Evolutionary conservation across 163 green algal species (phyloP).

Genomic region (Chloromonas sp.): DNA sequence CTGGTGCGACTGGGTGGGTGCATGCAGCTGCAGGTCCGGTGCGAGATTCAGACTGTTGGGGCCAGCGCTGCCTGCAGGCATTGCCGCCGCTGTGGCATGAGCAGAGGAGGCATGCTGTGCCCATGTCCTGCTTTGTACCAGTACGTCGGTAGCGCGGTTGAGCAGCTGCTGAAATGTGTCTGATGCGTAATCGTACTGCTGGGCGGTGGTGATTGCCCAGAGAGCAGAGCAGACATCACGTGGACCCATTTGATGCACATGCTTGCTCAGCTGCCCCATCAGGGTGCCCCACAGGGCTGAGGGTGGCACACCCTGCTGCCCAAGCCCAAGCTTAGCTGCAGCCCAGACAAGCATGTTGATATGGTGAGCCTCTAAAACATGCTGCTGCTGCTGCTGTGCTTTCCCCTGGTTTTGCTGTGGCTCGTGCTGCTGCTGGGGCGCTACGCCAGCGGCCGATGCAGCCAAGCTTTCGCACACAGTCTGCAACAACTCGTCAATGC

Average conservation of each 20-base stretch:
- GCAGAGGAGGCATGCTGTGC: background rate
- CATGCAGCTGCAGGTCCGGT: background rate
- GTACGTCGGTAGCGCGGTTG: no score
- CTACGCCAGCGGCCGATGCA: background rate
- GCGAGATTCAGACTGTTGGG: background rate
- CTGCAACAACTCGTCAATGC: no score
- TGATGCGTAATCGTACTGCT: background rate
- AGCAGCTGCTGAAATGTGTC: background rate
- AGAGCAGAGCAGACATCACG: background rate
- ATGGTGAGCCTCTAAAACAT: background rate
- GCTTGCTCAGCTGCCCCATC: background rate
- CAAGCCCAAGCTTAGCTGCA: background rate
- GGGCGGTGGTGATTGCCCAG: background rate
- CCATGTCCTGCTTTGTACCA: no score
- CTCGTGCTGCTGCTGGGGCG: background rate
- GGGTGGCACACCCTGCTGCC: background rate
- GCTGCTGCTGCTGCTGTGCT: background rate
- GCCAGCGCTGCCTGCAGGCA: no score
- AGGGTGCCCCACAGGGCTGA: background rate
- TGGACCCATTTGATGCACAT: background rate
- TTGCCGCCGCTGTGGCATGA: background rate
- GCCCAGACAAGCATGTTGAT: background rate
- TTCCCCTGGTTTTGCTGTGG: background rate
- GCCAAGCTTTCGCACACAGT: no score
- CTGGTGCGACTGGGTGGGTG: background rate